These are phyloP conservation scores for Lichtheimia ornata DNA, from an alignment of 371 early-diverging fungal genomes.

Conservation along the genomic window DNA sequence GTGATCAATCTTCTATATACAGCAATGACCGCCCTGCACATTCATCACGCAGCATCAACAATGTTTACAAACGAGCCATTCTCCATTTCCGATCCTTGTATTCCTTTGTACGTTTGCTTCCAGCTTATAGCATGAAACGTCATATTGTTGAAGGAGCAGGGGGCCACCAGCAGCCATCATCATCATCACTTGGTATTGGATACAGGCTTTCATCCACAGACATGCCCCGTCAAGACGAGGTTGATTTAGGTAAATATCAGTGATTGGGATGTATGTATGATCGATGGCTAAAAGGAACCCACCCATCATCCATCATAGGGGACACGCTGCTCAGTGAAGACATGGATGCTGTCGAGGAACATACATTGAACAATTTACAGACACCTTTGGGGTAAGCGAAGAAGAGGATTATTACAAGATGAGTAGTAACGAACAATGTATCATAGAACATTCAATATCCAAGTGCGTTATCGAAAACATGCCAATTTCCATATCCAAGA, in stretches of 20 bases:
- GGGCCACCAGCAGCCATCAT: constrained; percentile 27
- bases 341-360: too few species aligned
- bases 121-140: constrained; percentile 66
- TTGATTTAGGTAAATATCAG: constrained; percentile 42
- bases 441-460: constrained; percentile 68
- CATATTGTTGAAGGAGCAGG: constrained; percentile 45
- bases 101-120: constrained; percentile 75
- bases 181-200: constrained; percentile 54
- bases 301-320: too few species aligned
- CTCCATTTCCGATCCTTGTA: constrained; percentile 86
- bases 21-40: too few species aligned
- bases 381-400: constrained; percentile 67
- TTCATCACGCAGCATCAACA: constrained; percentile 48
- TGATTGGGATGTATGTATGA: not conserved
- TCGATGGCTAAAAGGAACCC: too few species aligned
- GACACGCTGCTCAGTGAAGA: too few species aligned
- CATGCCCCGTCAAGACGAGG: constrained; percentile 49
- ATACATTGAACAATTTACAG: too few species aligned
- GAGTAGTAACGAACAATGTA: not conserved
- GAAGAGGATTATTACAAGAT: not conserved
- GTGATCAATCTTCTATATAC: too few species aligned
- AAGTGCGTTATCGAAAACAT: constrained; percentile 78
- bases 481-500: constrained; percentile 79
- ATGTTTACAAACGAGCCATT: constrained; percentile 87
- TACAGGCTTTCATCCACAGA: constrained; percentile 64